Base-by-base conservation (phyloP, 202 grass and related monocot species). In the Dendrocalamus latiflorus region DNA sequence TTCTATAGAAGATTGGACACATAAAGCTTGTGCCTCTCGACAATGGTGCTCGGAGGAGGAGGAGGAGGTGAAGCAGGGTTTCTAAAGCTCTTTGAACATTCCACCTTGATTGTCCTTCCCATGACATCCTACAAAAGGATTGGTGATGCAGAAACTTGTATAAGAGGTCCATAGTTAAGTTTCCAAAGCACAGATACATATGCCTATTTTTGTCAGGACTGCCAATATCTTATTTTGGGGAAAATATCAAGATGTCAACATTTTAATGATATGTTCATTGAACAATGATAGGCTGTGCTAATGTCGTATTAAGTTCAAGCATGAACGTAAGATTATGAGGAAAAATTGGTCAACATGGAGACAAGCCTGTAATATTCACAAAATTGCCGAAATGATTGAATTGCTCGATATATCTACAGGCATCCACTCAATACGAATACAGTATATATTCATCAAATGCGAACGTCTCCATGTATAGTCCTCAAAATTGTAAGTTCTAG, bases 61-160 rank as follows among this genome's bases (percentile, higher is more conserved):
- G n/a, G n/a, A n/a, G n/a, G n/a, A n/a, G n/a, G n/a, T n/a, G n/a
- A n/a, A n/a, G n/a, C n/a, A n/a, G n/a, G n/a, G n/a, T n/a, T n/a
- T n/a, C n/a, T n/a, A n/a, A n/a, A n/a, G n/a, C n/a, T n/a, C n/a
- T n/a, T n/a, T n/a, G n/a, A n/a, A n/a, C n/a, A n/a, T n/a, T n/a
- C n/a, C n/a, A n/a, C n/a, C n/a, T n/a, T n/a, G n/a, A n/a, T n/a
- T n/a, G n/a, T n/a, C n/a, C n/a, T n/a, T n/a, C n/a, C n/a, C n/a
- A n/a, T n/a, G n/a, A 41, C 7, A 41, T 41, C 91, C 95, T 98
- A 70, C 17, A 82, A 80, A 70, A n/a, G 75, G 14, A 68, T 83
- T 82, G 66, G 55, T 15, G 66, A 73, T 75, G 63, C 9, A 67
- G 22, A 82, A 82, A 82, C 24, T 53, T 56, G 73, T 21, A 36